Evolutionary conservation across 2,329 filamentous ascomycete species (phyloP), one percentile per base, ranked within the genome.

Genomic region (Fusarium longipes): DNA sequence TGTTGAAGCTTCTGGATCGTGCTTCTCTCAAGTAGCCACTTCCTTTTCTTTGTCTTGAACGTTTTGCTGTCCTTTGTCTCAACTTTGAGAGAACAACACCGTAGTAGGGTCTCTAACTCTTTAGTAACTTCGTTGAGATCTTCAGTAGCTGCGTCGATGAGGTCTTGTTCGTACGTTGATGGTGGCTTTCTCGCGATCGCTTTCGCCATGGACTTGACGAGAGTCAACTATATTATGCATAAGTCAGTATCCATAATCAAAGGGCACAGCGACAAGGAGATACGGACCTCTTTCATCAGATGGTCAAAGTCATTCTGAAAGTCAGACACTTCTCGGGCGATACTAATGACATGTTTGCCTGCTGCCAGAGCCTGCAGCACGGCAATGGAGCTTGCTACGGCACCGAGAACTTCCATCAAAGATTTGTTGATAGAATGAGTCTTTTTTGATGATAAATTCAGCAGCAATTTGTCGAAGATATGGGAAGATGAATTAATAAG

Each of bases 231-330:
- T 1, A 2, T 1, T 7, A 24, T 4, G 6, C 1, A 4, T 2
- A 11, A 12, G 15, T 61, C 22, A 65, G 18, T 20, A 25, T n/a
- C 10, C 3, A 7, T 2, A 3, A 14, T 12, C 6, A 2, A 14
- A n/a, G 0, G 24, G 4, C 5, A 2, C 15, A 51, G 6, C 1
- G 9, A 9, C 8, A 1, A 5, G 48, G 1, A 12, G 6, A 7
- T 0, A 18, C 29, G 10, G 12, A 67, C 59, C 47, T 68, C 65
- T 8, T 38, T 53, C 17, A 38, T 51, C 5, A 68, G 25, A 6
- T 45, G 20, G 5, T 67, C 32, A 24, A 64, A 67, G 22, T 67
- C 59, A 5, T 30, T 25, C 6, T 64, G 65, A 11, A 68, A 64
- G 6, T 39, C 50, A 1, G 64, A 64, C 3, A 67, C 25, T 12